Conservation (phyloP, 768 basidiomycete genomes). For the Psilocybe cubensis region DNA sequence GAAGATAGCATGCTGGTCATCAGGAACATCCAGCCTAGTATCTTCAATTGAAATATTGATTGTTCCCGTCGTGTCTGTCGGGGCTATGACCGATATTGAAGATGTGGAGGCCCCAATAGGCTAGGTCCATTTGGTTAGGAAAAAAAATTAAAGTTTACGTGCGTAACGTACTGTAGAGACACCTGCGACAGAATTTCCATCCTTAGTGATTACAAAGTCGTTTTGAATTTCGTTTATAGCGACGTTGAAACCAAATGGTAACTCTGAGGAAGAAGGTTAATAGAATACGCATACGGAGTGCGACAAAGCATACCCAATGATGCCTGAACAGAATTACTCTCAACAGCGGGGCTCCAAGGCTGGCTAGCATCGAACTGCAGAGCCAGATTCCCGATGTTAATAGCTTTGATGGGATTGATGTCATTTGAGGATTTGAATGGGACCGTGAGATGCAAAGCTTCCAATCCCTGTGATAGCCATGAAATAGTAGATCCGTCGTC, state of each 20-base stretch:
- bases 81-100: slow-evolving; percentile 51
- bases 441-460: slow-evolving; percentile 59
- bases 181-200: slow-evolving; percentile 55
- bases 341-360: slow-evolving; percentile 61
- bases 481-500: slow-evolving; percentile 57
- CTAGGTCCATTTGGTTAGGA: slow-evolving; percentile 31
- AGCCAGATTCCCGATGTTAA: slow-evolving; percentile 61
- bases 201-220: slow-evolving; percentile 61
- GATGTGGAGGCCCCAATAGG: slow-evolving; percentile 69
- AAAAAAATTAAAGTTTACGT: neutral
- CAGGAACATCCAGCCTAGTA: slow-evolving; percentile 53
- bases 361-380: slow-evolving; percentile 55
- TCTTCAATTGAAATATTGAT: slow-evolving; percentile 66
- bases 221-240: slow-evolving; percentile 66
- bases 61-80: slow-evolving; percentile 59
- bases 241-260: slow-evolving; percentile 74
- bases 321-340: slow-evolving; percentile 64
- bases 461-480: slow-evolving; percentile 69
- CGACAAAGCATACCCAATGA: slow-evolving; percentile 42
- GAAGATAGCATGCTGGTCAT: slow-evolving; percentile 52
- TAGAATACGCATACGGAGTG: neutral
- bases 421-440: slow-evolving; percentile 56
- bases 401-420: slow-evolving; percentile 67
- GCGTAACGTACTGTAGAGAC: slow-evolving; percentile 54
- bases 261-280: slow-evolving; percentile 37